phyloP scores from a whole-genome alignment of 2,329 filamentous ascomycete genomes.

The Cadophora sp. region DNA sequence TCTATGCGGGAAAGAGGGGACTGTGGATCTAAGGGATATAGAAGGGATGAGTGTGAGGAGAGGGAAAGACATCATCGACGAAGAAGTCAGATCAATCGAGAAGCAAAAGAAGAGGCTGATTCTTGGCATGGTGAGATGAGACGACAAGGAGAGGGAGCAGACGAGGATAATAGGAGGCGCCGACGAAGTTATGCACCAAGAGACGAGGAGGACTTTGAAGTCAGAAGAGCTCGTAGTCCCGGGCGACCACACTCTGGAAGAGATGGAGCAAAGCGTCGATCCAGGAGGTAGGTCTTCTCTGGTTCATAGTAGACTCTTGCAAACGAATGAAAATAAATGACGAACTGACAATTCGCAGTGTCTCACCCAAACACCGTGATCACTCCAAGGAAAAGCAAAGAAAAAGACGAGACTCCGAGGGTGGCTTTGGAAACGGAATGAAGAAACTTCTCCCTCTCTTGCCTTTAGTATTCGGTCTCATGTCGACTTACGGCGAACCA shows the following conservation, averaged over 20 bases:
- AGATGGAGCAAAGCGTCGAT: background rate
- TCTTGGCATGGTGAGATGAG: background rate
- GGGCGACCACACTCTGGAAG: background rate
- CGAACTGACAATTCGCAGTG: slow-evolving; percentile 1
- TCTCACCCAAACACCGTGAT: background rate
- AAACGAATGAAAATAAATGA: background rate
- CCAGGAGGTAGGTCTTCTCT: background rate
- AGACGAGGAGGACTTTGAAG: slow-evolving; percentile 4
- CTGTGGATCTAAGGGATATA: background rate
- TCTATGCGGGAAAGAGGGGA: background rate
- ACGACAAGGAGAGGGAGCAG: background rate
- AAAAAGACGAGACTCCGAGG: slow-evolving; percentile 1
- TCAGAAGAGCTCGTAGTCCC: slow-evolving; percentile 1
- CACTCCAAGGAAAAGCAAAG: background rate
- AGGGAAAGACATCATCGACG: background rate
- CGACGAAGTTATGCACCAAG: background rate
- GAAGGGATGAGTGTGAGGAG: background rate
- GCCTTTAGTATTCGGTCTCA: slow-evolving; percentile 20
- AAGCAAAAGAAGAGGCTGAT: background rate
- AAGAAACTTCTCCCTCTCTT: slow-evolving; percentile 24
- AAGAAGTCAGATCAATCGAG: background rate
- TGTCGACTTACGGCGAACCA: slow-evolving; percentile 27
- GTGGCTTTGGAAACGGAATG: background rate
- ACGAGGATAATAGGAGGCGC: background rate
- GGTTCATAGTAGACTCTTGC: background rate